phyloP scores from a whole-genome alignment of 2,329 filamentous ascomycete species.

The Knufia petricola region DNA sequence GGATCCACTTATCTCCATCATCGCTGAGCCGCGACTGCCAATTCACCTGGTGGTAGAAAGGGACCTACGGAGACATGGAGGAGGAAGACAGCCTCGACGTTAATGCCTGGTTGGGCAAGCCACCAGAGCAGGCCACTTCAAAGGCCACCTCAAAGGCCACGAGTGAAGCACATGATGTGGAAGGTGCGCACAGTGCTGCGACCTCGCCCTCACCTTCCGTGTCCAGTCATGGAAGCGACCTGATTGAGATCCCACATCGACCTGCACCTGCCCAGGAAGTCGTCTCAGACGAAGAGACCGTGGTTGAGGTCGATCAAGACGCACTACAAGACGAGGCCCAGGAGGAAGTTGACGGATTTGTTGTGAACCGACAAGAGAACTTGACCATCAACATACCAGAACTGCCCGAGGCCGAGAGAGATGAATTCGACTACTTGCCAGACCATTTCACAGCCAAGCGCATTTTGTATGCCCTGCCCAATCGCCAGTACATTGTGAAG shows the following conservation, averaged over 20 bases:
- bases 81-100: slow-evolving; percentile 12
- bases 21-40: no score
- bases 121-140: slow-evolving; percentile 13
- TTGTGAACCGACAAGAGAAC: slow-evolving; percentile 2
- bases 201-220: neutral
- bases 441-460: slow-evolving; percentile 30
- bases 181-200: neutral
- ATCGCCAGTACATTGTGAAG: slow-evolving; percentile 28
- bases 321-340: neutral
- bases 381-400: slow-evolving; percentile 28
- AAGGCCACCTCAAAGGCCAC: no score
- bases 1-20: no score
- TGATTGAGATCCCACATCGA: slow-evolving; percentile 13
- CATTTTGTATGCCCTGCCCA: slow-evolving; percentile 22
- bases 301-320: neutral
- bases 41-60: neutral
- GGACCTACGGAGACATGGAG: slow-evolving; percentile 6
- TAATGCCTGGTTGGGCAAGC: slow-evolving; percentile 17
- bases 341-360: slow-evolving; percentile 6
- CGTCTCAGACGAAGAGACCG: neutral
- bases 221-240: slow-evolving; percentile 4
- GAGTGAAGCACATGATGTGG: neutral
- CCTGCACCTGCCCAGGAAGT: neutral
- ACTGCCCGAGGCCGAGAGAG: slow-evolving; percentile 25
- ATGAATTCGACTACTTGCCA: slow-evolving; percentile 32